phyloP scores from a whole-genome alignment of 345 rosid genomes.

The Lepidium africanum region DNA sequence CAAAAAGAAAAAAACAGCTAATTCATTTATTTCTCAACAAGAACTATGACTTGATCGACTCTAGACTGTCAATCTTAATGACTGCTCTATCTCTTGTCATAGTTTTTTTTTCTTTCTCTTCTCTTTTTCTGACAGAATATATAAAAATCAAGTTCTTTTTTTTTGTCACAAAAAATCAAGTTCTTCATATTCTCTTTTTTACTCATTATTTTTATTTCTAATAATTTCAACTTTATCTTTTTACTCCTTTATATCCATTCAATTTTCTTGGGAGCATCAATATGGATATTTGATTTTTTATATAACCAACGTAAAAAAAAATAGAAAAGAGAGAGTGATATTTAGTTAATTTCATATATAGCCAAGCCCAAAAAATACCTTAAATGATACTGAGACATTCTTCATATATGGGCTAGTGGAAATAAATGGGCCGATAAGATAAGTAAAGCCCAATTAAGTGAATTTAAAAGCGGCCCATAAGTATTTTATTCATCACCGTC shows the following conservation, averaged over 20 bases:
- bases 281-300: not conserved
- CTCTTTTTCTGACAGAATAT: constrained; percentile 2
- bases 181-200: not conserved
- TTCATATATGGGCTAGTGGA: not conserved
- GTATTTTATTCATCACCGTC: not conserved
- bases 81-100: constrained; percentile 16
- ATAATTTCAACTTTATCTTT: not conserved
- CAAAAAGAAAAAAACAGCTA: constrained; percentile 4
- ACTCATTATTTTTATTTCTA: not conserved
- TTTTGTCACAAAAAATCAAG: constrained; percentile 3
- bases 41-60: constrained; percentile 23
- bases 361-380: not conserved
- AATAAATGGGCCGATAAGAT: not conserved
- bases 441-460: not conserved
- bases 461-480: not conserved
- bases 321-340: not conserved
- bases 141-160: constrained; percentile 1
- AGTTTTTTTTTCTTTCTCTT: not conserved
- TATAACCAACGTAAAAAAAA: not conserved
- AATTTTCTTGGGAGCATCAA: constrained; percentile 15
- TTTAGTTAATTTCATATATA: not conserved
- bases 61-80: not conserved
- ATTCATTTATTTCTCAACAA: constrained; percentile 25
- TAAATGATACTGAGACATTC: not conserved
- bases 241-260: not conserved